A percentile compares a stretch with the other conserved stretches of the same genome.
Conservation (phyloP, 1,284 basidiomycete genomes). For the Microbotryum silenes-acaulis region DNA sequence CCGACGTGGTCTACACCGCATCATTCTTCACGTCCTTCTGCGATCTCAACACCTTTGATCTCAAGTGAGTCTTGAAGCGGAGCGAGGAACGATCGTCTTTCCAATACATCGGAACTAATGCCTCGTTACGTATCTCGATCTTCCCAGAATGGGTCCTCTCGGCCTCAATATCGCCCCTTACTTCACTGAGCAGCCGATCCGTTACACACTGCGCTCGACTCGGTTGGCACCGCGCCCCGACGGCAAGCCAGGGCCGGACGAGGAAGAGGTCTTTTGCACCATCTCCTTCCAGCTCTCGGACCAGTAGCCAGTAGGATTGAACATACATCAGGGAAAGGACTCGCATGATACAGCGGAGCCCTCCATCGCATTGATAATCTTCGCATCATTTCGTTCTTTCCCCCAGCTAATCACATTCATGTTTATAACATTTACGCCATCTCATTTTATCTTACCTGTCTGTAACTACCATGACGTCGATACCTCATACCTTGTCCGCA, state of each 20-base stretch:
- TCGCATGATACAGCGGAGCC: too few species aligned
- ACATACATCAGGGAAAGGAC: too few species aligned
- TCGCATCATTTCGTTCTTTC: too few species aligned
- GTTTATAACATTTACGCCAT: too few species aligned
- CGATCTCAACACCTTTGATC: conserved; percentile 35
- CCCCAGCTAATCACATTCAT: too few species aligned
- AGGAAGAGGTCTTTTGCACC: conserved; percentile 41
- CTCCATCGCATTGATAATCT: too few species aligned
- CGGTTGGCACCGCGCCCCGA: conserved; percentile 26
- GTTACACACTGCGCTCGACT: conserved; percentile 42
- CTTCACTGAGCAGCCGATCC: conserved; percentile 42
- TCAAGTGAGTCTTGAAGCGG: conserved; percentile 9
- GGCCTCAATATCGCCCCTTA: conserved; percentile 27
- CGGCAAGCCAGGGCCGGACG: conserved; percentile 20
- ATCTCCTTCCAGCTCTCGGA: conserved; percentile 39
- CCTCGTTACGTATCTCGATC: neutral
- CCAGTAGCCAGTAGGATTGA: too few species aligned
- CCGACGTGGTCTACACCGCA: conserved; percentile 32
- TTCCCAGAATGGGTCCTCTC: conserved; percentile 20
- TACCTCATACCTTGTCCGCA: too few species aligned
- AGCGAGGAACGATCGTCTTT: too few species aligned
- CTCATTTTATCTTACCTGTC: too few species aligned
- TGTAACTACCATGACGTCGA: too few species aligned
- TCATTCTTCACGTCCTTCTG: conserved; percentile 33
- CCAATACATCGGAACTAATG: too few species aligned